Conservation (phyloP, 2,329 filamentous ascomycete species). For the Didymella lethalis region DNA sequence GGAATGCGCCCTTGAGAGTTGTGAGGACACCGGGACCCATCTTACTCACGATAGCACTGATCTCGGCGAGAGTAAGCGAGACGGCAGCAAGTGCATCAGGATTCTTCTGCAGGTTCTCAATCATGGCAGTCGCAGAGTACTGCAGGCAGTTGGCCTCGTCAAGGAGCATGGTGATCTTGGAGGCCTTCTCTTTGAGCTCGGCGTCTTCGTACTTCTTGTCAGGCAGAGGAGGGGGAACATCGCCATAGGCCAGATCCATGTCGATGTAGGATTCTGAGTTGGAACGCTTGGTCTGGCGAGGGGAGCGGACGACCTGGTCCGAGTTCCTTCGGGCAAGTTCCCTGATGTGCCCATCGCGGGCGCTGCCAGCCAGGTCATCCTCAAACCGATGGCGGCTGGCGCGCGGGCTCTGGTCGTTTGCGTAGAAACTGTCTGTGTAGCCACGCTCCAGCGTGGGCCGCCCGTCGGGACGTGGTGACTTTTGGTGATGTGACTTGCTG, state of each 20-base stretch:
- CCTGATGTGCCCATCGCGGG: constrained; percentile 42
- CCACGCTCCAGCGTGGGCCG: constrained; percentile 55
- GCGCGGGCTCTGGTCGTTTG: constrained; percentile 45
- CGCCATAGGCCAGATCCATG: constrained; percentile 91
- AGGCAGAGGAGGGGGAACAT: constrained; percentile 74
- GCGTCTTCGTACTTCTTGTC: constrained; percentile 60
- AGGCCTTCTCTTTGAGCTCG: constrained; percentile 73
- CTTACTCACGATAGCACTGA: constrained; percentile 81
- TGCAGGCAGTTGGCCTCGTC: constrained; percentile 90
- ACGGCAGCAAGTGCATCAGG: constrained; percentile 94
- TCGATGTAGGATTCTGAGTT: constrained; percentile 68
- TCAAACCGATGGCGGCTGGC: constrained; percentile 40
- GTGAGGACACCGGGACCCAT: constrained; percentile 82
- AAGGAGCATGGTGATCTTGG: constrained; percentile 76
- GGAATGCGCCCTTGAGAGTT: constrained; percentile 80
- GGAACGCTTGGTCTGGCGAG: constrained; percentile 39
- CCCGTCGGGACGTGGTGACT: constrained; percentile 23
- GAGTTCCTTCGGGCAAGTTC: constrained; percentile 56
- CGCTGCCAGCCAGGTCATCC: constrained; percentile 42
- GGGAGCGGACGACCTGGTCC: constrained; percentile 38
- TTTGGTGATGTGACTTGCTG: constrained; percentile 34
- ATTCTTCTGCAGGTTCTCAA: constrained; percentile 79
- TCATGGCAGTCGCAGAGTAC: constrained; percentile 81
- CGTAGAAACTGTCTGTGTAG: constrained; percentile 54
- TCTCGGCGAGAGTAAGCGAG: constrained; percentile 88